Conservation (phyloP, 306 rosid genomes). For the Delonix regia region DNA sequence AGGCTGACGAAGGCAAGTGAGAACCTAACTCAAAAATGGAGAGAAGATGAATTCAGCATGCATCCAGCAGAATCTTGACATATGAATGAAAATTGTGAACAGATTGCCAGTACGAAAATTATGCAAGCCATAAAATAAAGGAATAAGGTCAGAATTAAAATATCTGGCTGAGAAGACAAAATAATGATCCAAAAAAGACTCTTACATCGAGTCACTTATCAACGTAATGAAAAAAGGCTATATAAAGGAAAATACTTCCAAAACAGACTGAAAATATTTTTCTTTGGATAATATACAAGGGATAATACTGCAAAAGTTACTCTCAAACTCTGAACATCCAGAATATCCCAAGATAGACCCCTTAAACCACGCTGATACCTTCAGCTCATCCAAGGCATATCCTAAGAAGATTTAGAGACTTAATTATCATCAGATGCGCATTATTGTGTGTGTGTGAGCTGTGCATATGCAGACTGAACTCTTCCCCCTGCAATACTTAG, state of each 20-base stretch:
- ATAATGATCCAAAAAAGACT: conserved; percentile 11
- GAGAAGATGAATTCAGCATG: conserved; percentile 3
- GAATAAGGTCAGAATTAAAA: not conserved
- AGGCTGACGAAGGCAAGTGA: conserved; percentile 97
- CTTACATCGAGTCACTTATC: conserved; percentile 17
- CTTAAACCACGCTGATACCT: not conserved
- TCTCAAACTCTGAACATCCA: not conserved
- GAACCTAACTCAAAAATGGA: conserved; percentile 61
- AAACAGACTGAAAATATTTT: conserved; percentile 3
- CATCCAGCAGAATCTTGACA: conserved; percentile 25
- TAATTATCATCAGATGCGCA: not conserved
- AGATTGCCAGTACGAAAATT: not conserved
- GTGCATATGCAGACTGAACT: not conserved
- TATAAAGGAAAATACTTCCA: not conserved
- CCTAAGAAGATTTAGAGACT: conserved; percentile 20
- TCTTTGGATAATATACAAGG: conserved; percentile 16
- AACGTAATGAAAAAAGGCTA: not conserved
- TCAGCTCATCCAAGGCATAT: conserved; percentile 10
- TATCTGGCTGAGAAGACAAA: not conserved
- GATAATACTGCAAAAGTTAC: not conserved
- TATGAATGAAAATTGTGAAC: conserved; percentile 4
- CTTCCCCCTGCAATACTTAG: not conserved
- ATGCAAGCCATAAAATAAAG: not conserved
- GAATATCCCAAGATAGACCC: conserved; percentile 10
- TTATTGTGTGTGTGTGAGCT: not conserved